Evolutionary conservation across 192 early-diverging fungal genomes (phyloP).

Genomic region (Umbelopsis isabellina): DNA sequence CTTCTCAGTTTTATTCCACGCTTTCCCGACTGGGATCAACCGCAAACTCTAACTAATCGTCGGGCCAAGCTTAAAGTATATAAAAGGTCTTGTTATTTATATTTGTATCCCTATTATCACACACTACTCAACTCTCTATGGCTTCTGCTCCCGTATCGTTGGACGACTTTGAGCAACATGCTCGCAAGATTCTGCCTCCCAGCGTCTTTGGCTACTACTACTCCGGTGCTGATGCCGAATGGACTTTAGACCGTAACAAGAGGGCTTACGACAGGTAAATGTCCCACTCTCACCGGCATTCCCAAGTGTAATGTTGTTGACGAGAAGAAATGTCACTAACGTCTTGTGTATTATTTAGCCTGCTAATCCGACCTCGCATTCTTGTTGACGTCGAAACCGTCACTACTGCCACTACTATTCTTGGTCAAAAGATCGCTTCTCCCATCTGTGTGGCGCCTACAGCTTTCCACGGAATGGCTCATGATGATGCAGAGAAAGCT

Average conservation of each 20-base stretch:
- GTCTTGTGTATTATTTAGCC: conserved; percentile 62
- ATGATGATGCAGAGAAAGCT: conserved; percentile 67
- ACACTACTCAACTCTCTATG: background rate
- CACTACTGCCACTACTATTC: conserved; percentile 45
- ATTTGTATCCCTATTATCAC: no score
- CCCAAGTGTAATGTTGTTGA: no score
- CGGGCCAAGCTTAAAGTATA: background rate
- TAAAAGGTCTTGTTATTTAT: no score
- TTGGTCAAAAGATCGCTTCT: conserved; percentile 25
- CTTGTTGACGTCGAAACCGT: conserved; percentile 74
- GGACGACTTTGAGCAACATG: conserved; percentile 10
- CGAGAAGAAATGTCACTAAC: background rate
- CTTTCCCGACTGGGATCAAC: conserved; percentile 2
- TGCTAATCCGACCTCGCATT: conserved; percentile 73
- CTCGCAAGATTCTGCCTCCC: background rate
- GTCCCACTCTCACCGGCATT: no score
- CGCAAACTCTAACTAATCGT: conserved; percentile 12
- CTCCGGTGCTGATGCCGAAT: conserved; percentile 13
- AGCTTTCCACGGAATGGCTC: conserved; percentile 63
- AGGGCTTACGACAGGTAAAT: conserved; percentile 12
- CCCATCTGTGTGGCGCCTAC: conserved; percentile 28
- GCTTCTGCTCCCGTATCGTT: conserved; percentile 8
- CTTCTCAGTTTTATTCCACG: background rate
- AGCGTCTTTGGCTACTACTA: conserved; percentile 17
- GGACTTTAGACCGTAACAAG: background rate